Conservation (phyloP, 805 yeast genomes). For the Metschnikowia anglica region DNA sequence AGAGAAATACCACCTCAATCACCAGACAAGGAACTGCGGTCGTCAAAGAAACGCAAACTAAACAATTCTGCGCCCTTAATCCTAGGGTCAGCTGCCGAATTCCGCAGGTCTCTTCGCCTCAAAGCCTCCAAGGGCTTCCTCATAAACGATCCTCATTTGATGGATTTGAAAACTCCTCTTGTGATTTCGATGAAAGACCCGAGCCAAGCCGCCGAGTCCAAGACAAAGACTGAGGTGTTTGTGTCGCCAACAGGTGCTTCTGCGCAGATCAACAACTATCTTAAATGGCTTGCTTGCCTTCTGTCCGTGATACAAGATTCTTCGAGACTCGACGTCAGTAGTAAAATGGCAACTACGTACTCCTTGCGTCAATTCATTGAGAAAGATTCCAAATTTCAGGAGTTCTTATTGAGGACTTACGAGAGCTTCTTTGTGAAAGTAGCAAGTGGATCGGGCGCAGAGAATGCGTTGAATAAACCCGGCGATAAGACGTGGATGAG, state of each 20-base stretch:
- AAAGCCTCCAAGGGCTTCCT: slow-evolving; percentile 52
- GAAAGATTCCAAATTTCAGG: slow-evolving; percentile 48
- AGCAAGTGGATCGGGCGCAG: not conserved
- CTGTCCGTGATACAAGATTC: slow-evolving; percentile 21
- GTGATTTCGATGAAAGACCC: slow-evolving; percentile 12
- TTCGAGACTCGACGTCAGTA: slow-evolving; percentile 14
- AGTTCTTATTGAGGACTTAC: slow-evolving; percentile 23
- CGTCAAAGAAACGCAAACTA: slow-evolving; percentile 13
- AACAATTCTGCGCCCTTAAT: slow-evolving; percentile 35
- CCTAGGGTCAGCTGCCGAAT: slow-evolving; percentile 46
- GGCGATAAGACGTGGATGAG: not conserved
- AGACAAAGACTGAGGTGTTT: slow-evolving; percentile 2
- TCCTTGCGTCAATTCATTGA: slow-evolving; percentile 59
- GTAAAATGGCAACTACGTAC: slow-evolving; percentile 49
- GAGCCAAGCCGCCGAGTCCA: not conserved
- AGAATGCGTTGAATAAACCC: not conserved
- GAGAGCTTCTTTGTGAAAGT: not conserved
- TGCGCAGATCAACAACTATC: slow-evolving; percentile 18
- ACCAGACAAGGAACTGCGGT: too few relatives aligned
- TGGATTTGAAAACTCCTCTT: slow-evolving; percentile 37
- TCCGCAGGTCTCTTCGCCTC: slow-evolving; percentile 45
- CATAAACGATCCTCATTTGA: slow-evolving; percentile 47
- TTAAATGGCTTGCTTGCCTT: slow-evolving; percentile 18
- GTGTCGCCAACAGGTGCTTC: slow-evolving; percentile 14
- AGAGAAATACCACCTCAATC: not conserved